phyloP scores from a whole-genome alignment of 495 filamentous ascomycete species.

The Evernia prunastri region DNA sequence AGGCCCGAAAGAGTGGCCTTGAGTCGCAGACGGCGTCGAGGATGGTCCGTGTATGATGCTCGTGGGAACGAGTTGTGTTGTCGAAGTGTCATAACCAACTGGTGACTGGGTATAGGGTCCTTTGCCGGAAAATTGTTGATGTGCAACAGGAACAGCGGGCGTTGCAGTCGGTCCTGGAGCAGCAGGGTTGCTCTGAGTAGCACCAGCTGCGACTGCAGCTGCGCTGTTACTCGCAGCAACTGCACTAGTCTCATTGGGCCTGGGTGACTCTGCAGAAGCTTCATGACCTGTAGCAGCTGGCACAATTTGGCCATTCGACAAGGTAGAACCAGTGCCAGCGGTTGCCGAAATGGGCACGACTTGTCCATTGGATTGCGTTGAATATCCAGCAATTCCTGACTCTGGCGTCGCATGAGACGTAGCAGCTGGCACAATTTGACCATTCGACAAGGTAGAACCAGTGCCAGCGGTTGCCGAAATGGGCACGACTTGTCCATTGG shows the following conservation, averaged over 20 bases:
- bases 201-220: neutral
- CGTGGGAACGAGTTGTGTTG: conserved; percentile 20
- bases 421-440: neutral
- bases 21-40: conserved; percentile 15
- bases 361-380: conserved; percentile 3
- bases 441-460: neutral
- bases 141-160: neutral
- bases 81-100: conserved; percentile 23
- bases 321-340: neutral
- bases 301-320: conserved; percentile 31
- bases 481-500: neutral
- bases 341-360: conserved; percentile 6
- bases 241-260: conserved; percentile 7
- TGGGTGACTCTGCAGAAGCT: neutral
- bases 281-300: conserved; percentile 10
- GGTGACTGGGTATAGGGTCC: conserved; percentile 24
- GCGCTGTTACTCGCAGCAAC: neutral
- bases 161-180: neutral
- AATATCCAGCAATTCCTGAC: neutral
- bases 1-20: conserved; percentile 8
- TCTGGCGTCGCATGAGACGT: neutral
- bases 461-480: conserved; percentile 4
- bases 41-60: conserved; percentile 22
- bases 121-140: conserved; percentile 5
- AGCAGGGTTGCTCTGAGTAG: conserved; percentile 1